These are phyloP conservation scores for Phytophthora melonis DNA, from an alignment of 352 stramenopile genomes.

Conservation along the genomic window DNA sequence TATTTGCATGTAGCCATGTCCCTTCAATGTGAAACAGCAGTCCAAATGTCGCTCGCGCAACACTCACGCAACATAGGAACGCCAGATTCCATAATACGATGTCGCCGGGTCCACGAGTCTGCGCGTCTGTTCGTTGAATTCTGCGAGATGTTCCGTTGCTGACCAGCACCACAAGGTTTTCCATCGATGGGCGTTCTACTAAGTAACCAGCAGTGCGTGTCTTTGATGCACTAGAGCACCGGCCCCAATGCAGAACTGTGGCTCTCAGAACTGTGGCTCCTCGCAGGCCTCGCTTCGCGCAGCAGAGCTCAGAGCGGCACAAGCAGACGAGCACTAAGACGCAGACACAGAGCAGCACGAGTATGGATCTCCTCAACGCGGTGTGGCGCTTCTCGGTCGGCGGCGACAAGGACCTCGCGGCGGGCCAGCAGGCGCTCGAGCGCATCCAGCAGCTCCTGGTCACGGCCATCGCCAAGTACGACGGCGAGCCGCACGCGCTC, in stretches of 20 bases:
- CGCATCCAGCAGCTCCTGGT: constrained; percentile 60
- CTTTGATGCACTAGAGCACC: background rate
- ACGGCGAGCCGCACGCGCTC: constrained; percentile 52
- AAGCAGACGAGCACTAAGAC: background rate
- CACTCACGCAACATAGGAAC: too few species aligned
- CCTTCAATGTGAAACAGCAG: too few species aligned
- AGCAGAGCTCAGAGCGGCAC: background rate
- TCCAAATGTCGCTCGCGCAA: too few species aligned
- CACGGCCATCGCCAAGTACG: constrained; percentile 45
- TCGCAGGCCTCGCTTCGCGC: background rate
- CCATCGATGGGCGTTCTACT: background rate
- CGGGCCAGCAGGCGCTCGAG: constrained; percentile 54
- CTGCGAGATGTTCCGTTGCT: too few species aligned
- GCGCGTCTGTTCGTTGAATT: too few species aligned
- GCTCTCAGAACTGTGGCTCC: background rate
- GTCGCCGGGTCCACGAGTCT: too few species aligned
- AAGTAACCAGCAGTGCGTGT: background rate
- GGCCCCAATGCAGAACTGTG: background rate
- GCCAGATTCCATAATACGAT: too few species aligned
- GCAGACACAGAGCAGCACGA: background rate
- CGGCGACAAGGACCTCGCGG: constrained; percentile 38
- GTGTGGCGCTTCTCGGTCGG: constrained; percentile 56
- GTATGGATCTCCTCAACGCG: constrained; percentile 61
- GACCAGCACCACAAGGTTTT: background rate
- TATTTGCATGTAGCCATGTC: too few species aligned